Evolutionary conservation across 371 early-diverging fungal genomes (phyloP), one percentile per base, ranked within the genome.

Genomic region (Mucor circinelloides): DNA sequence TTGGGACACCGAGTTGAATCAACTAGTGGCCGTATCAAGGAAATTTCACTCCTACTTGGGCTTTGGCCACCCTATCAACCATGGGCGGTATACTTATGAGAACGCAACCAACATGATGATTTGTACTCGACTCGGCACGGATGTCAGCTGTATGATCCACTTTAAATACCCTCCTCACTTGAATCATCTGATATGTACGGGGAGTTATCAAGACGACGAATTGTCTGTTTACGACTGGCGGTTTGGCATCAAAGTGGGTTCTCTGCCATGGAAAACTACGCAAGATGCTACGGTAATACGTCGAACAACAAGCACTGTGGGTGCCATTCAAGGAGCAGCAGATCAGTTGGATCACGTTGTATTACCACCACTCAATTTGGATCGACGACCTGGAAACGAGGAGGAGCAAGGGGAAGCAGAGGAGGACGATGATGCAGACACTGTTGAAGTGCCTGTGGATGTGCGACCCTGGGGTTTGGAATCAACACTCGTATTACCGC

Each of bases 381-480:
- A 52, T 52, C 46, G 21, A 46, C 21, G 21, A 46, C n/a, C 8
- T 46, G 46, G n/a, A 7, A 9, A 46, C 19, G 21, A 46, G 27
- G 52, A 50, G 42, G 42, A 28, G 56, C 4, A 21, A 15, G 21
- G 4, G 25, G 55, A 63, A 6, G 63, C 44, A 17, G 67, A 63
- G n/a, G 63, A 60, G 0, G 69, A 67, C 0, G 71, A 65, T 1
- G 72, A 74, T 8, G 73, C 65, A 7, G 72, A 73, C 8, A 67
- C 59, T 0, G 42, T 59, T 17, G 69, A 66, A 9, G 54, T 38
- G 17, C 25, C 54, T 3, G 46, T 65, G 2, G 72, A 72, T 21
- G 77, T 75, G 2, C 64, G 70, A 8, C 82, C 82, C 0, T 82
- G 82, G 82, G 82, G 82, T 17, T 62, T 82, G 13, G 79, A 79